Percentiles rank a stretch among this genome's conserved stretches.
phyloP scores from a whole-genome alignment of 2,329 filamentous ascomycete genomes.

The Calycina marina region DNA sequence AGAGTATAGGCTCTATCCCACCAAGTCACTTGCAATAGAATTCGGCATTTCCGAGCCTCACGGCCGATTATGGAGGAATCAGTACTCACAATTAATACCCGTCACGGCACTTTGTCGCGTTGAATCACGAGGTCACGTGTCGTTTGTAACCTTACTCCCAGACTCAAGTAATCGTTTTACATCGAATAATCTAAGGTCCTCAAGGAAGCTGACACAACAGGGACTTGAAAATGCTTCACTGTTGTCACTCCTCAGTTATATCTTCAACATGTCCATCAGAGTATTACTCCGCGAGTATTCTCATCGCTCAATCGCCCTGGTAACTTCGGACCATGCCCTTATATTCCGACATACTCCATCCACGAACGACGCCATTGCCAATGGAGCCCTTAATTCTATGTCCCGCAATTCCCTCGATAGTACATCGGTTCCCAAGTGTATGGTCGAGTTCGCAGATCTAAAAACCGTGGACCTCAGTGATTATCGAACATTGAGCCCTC shows the following conservation, averaged over 20 bases:
- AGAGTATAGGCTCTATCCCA: too few relatives aligned
- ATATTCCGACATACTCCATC: slow-evolving; percentile 68
- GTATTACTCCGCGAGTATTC: slow-evolving; percentile 60
- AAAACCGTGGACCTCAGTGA: slow-evolving; percentile 54
- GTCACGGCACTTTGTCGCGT: too few relatives aligned
- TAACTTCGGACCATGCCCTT: slow-evolving; percentile 63
- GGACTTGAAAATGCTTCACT: neutral
- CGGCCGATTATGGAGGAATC: too few relatives aligned
- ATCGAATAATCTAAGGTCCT: too few relatives aligned
- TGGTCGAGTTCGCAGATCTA: slow-evolving; percentile 69
- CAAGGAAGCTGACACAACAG: too few relatives aligned
- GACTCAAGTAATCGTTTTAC: too few relatives aligned
- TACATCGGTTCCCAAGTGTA: slow-evolving; percentile 35
- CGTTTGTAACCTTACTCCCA: too few relatives aligned
- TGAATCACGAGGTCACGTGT: too few relatives aligned
- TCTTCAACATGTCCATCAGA: slow-evolving; percentile 21
- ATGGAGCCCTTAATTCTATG: slow-evolving; percentile 43
- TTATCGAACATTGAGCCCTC: slow-evolving; percentile 60
- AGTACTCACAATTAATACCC: too few relatives aligned
- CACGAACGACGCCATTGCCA: slow-evolving; percentile 41
- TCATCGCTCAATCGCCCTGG: slow-evolving; percentile 75
- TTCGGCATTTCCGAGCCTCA: too few relatives aligned
- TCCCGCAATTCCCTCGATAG: slow-evolving; percentile 24
- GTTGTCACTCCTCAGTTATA: neutral
- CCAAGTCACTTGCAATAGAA: too few relatives aligned